Conservation (phyloP, 75 land plant species). For the Chamaecyparis obtusa region DNA sequence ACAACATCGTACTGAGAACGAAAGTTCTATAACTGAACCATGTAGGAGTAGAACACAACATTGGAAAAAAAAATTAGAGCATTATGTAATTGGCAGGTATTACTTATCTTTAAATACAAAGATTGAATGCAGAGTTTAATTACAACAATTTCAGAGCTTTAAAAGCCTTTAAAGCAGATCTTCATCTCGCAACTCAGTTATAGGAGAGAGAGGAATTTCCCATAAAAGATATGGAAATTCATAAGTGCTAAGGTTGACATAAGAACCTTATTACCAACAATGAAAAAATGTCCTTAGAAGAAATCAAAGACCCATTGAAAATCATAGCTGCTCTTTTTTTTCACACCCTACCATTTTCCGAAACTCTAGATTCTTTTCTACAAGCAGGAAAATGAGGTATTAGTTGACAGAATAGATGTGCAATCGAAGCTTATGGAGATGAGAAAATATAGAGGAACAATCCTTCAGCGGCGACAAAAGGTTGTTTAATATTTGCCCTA, state of each 20-base stretch:
- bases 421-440: background rate
- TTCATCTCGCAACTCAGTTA: too few species aligned
- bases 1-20: too few species aligned
- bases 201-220: too few species aligned
- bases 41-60: too few species aligned
- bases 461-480: background rate
- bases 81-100: too few species aligned
- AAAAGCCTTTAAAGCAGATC: too few species aligned
- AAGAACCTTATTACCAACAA: background rate
- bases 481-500: background rate
- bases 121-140: too few species aligned
- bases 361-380: background rate
- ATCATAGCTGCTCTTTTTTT: background rate
- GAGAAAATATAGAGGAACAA: background rate
- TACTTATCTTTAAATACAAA: too few species aligned
- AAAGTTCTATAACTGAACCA: too few species aligned
- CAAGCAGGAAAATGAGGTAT: background rate
- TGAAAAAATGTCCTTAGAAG: background rate
- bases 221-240: background rate
- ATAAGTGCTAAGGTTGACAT: background rate
- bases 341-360: background rate
- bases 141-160: too few species aligned
- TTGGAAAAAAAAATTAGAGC: too few species aligned
- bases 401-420: background rate
- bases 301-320: too few species aligned